These are phyloP conservation scores for Microcyclospora pomicola DNA, from an alignment of 2,329 filamentous ascomycete genomes.

Conservation along the genomic window DNA sequence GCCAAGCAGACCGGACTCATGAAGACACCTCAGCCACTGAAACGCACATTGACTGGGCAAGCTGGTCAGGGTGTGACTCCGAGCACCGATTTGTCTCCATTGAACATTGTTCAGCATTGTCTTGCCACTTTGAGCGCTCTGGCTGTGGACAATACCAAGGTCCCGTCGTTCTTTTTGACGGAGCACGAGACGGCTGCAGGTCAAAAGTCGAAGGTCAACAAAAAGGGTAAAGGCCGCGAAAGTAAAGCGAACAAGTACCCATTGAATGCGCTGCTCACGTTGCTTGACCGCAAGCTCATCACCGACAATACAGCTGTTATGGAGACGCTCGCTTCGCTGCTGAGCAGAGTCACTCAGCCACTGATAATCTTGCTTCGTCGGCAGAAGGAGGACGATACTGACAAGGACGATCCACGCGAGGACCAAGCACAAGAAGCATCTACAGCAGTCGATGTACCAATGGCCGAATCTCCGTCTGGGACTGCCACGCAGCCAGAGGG, in stretches of 20 bases:
- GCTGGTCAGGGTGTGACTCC: conserved; percentile 21
- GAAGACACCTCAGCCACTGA: conserved; percentile 70
- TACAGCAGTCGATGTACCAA: conserved; percentile 11
- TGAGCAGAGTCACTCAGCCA: conserved; percentile 79
- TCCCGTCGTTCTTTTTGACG: conserved; percentile 82
- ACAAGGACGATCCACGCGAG: conserved; percentile 30
- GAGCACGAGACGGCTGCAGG: conserved; percentile 65
- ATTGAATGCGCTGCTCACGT: conserved; percentile 73
- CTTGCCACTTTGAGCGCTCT: conserved; percentile 73
- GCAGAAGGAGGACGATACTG: conserved; percentile 51
- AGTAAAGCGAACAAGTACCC: conserved; percentile 74
- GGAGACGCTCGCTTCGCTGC: conserved; percentile 76
- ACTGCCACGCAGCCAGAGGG: conserved; percentile 8
- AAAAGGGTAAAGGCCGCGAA: conserved; percentile 79
- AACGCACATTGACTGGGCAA: conserved; percentile 56
- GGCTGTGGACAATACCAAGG: conserved; percentile 70
- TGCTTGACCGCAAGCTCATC: conserved; percentile 86
- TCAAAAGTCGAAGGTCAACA: conserved; percentile 52
- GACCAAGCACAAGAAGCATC: conserved; percentile 16
- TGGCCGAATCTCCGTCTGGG: conserved; percentile 12
- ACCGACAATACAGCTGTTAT: conserved; percentile 96
- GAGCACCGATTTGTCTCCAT: conserved; percentile 76
- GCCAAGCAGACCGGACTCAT: conserved; percentile 54
- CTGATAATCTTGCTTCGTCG: conserved; percentile 70
- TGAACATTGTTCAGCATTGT: conserved; percentile 93